Evolutionary conservation across 2,329 filamentous ascomycete genomes (phyloP).

Genomic region (Didymella keratinophila): DNA sequence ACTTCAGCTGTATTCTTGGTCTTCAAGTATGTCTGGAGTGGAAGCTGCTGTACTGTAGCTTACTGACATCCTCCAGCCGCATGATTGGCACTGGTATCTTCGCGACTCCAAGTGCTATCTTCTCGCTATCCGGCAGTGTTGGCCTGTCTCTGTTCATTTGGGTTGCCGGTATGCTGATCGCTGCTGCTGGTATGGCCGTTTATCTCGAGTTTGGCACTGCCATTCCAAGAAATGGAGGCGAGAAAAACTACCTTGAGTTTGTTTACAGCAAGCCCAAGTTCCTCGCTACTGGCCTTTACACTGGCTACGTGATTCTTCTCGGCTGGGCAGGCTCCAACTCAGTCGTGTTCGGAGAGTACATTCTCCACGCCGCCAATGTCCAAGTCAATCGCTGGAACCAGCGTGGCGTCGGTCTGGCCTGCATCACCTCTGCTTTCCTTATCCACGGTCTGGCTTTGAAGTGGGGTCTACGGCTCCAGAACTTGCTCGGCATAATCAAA

Average conservation of each 20-base stretch:
- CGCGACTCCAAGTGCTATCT: conserved; percentile 67
- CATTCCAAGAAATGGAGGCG: conserved; percentile 68
- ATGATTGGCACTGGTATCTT: conserved; percentile 74
- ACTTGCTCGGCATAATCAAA: conserved; percentile 71
- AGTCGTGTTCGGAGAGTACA: conserved; percentile 74
- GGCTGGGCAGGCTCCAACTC: conserved; percentile 71
- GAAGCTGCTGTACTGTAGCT: neutral
- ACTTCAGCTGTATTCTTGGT: conserved; percentile 51
- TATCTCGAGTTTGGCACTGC: conserved; percentile 73
- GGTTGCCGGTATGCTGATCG: conserved; percentile 69
- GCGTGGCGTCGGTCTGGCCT: conserved; percentile 70
- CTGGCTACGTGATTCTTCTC: conserved; percentile 68
- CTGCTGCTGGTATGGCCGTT: conserved; percentile 68
- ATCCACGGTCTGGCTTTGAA: conserved; percentile 70
- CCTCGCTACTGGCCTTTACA: conserved; percentile 67
- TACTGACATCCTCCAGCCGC: conserved; percentile 44
- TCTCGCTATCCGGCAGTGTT: conserved; percentile 66
- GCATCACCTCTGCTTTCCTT: conserved; percentile 70
- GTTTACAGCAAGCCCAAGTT: conserved; percentile 68
- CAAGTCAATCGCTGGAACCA: conserved; percentile 73
- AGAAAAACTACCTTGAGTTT: conserved; percentile 73
- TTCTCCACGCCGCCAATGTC: conserved; percentile 69
- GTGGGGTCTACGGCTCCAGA: conserved; percentile 73
- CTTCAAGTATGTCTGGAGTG: conserved; percentile 56
- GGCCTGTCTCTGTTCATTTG: conserved; percentile 70